A percentile compares a stretch with the other conserved stretches of the same genome.
Evolutionary conservation across 2,329 filamentous ascomycete species (phyloP).

Genomic region (Verticillium nonalfalfae): DNA sequence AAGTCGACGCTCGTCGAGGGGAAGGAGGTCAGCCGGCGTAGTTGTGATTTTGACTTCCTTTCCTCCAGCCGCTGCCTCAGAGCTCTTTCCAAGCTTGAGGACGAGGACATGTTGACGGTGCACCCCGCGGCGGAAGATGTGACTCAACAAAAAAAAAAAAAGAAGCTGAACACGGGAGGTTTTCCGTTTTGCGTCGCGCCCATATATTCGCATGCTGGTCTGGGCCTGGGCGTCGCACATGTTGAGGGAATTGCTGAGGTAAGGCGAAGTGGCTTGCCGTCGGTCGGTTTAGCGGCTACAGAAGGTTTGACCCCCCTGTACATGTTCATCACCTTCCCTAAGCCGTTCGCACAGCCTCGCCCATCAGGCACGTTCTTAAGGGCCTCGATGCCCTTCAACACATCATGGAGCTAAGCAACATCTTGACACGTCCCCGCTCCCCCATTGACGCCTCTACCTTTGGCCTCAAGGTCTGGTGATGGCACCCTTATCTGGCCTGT

Average conservation of each 20-base stretch:
- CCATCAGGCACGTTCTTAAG: background rate
- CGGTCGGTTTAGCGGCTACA: background rate
- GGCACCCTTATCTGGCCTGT: conserved; percentile 48
- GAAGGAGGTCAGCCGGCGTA: conserved; percentile 46
- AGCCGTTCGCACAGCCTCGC: background rate
- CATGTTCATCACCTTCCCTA: background rate
- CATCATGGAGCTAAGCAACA: background rate
- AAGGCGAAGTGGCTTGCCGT: background rate
- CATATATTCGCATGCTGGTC: background rate
- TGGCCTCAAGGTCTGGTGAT: conserved; percentile 16
- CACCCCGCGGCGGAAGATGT: background rate
- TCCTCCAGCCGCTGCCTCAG: conserved; percentile 6
- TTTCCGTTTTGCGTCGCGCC: background rate
- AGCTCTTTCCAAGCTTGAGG: conserved; percentile 3
- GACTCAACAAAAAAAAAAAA: background rate
- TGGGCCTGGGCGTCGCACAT: background rate
- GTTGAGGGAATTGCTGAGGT: background rate
- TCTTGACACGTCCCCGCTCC: background rate
- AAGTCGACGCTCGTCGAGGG: conserved; percentile 69
- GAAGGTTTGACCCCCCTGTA: background rate
- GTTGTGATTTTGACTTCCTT: conserved; percentile 22
- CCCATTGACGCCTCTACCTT: background rate
- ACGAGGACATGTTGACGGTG: background rate
- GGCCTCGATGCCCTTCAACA: background rate
- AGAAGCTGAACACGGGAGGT: too few relatives aligned